Percentiles rank a stretch among this genome's conserved stretches.
phyloP scores from a whole-genome alignment of 2,329 filamentous ascomycete species.

The Triangularia setosa region DNA sequence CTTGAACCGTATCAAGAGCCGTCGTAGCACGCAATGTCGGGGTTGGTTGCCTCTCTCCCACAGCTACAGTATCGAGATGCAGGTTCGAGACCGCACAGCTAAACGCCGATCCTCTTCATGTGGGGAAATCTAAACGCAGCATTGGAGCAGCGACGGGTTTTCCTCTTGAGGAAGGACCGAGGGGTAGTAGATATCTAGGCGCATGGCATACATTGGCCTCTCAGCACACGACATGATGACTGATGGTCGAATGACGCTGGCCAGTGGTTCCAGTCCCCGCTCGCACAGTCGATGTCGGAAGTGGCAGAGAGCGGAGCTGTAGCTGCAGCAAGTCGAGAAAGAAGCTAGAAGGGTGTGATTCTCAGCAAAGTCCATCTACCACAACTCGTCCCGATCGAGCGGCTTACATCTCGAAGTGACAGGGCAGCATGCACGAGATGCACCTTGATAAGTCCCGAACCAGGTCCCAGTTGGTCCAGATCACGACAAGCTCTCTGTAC shows the following conservation, averaged over 20 bases:
- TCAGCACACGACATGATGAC: background rate
- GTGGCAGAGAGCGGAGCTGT: background rate
- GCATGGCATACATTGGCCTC: background rate
- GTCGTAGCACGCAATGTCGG: slow-evolving; percentile 7
- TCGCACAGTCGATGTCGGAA: background rate
- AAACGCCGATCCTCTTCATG: slow-evolving; percentile 8
- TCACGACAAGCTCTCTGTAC: background rate
- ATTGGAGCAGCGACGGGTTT: slow-evolving; percentile 7
- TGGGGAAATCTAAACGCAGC: slow-evolving; percentile 2
- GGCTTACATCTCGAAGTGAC: background rate
- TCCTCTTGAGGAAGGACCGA: slow-evolving; percentile 11
- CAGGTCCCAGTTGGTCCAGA: background rate
- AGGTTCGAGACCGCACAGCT: background rate
- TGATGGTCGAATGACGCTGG: background rate
- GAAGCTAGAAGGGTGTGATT: background rate
- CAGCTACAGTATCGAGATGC: background rate
- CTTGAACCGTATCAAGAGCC: background rate
- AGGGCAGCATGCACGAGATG: background rate
- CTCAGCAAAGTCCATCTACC: background rate
- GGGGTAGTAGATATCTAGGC: background rate
- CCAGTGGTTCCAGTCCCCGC: background rate
- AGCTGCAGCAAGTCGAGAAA: background rate
- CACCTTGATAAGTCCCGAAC: slow-evolving; percentile 4
- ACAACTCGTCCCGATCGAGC: background rate
- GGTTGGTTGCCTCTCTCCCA: background rate